phyloP scores from a whole-genome alignment of 129 eudicot species.

The Lonicera japonica region DNA sequence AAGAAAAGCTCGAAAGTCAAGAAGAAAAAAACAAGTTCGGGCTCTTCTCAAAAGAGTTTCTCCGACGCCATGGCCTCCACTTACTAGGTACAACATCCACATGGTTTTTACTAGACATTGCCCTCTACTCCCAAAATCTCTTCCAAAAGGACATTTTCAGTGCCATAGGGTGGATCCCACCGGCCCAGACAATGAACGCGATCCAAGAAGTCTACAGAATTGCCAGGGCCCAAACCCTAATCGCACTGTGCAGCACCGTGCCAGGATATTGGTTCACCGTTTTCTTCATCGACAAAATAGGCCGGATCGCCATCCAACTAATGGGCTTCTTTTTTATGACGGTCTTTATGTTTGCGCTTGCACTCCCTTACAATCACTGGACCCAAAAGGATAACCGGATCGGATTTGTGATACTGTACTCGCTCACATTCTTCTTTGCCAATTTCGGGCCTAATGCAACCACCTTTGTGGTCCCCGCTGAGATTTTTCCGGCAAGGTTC shows the following conservation, averaged over 20 bases:
- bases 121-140: conserved; percentile 60
- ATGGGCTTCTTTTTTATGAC: conserved; percentile 80
- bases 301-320: conserved; percentile 52
- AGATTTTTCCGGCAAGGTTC: conserved; percentile 63
- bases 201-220: conserved; percentile 48
- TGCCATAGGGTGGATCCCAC: conserved; percentile 67
- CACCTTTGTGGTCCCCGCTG: conserved; percentile 68
- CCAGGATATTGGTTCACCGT: conserved; percentile 88
- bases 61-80: conserved; percentile 59
- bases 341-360: conserved; percentile 71
- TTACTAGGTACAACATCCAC: conserved; percentile 60
- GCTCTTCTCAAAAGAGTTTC: conserved; percentile 43
- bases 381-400: conserved; percentile 49
- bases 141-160: conserved; percentile 68
- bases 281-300: conserved; percentile 45
- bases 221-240: conserved; percentile 68
- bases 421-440: conserved; percentile 65
- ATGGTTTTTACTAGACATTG: conserved; percentile 66
- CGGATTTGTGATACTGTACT: conserved; percentile 65
- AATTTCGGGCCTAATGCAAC: conserved; percentile 76
- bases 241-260: conserved; percentile 66
- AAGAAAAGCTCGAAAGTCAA: conserved; percentile 24
- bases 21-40: conserved; percentile 31
- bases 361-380: conserved; percentile 72
- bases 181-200: conserved; percentile 46